Conservation (phyloP, 768 basidiomycete genomes). For the Mycena kentingensis region DNA sequence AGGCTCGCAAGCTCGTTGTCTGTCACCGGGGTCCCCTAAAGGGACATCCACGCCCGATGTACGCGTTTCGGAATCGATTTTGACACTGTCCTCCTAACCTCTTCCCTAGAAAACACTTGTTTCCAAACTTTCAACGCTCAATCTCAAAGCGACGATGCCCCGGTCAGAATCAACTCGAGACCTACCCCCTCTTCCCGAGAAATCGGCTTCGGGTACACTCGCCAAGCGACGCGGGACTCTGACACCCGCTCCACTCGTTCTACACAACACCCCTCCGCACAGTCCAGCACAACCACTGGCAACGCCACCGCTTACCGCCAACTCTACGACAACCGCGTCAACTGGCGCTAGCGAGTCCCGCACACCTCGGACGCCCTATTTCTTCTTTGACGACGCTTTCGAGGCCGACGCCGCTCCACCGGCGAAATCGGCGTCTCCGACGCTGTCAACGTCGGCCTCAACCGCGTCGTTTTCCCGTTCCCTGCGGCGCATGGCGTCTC, state of each 20-base stretch:
- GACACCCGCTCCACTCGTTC: background rate
- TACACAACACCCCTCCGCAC: too few relatives aligned
- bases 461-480: constrained; percentile 3
- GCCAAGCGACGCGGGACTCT: background rate
- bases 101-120: background rate
- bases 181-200: background rate
- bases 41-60: too few relatives aligned
- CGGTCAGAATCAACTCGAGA: too few relatives aligned
- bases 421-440: background rate
- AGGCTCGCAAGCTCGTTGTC: background rate
- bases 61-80: background rate
- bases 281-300: too few relatives aligned
- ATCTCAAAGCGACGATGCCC: too few relatives aligned
- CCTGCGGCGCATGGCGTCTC: constrained; percentile 14
- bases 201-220: background rate
- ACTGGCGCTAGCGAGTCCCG: background rate
- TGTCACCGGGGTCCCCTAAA: background rate
- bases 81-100: background rate
- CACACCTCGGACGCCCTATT: constrained; percentile 16
- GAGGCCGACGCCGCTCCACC: background rate
- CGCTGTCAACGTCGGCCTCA: background rate
- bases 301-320: too few relatives aligned
- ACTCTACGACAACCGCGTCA: background rate
- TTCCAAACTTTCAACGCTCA: too few relatives aligned
- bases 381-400: constrained; percentile 20